phyloP scores from a whole-genome alignment of 2,329 filamentous ascomycete species.

The Sporothrix pallida region DNA sequence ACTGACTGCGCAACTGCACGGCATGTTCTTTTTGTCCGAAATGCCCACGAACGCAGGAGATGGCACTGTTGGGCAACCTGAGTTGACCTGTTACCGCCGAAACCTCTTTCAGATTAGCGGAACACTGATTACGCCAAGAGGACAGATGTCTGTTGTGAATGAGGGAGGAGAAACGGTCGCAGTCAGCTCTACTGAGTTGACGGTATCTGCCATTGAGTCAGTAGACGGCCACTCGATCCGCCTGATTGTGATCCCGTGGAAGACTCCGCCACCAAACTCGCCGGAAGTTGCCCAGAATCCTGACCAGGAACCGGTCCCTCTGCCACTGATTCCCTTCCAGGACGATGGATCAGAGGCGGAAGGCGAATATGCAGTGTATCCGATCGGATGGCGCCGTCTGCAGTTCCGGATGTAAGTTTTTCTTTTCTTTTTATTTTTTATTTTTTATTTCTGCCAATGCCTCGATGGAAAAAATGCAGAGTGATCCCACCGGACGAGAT shows the following conservation, averaged over 20 bases:
- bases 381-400: constrained; percentile 90
- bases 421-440: too few species aligned
- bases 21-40: constrained; percentile 88
- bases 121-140: constrained; percentile 79
- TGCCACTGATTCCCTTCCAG: constrained; percentile 73
- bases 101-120: constrained; percentile 97
- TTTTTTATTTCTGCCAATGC: too few species aligned
- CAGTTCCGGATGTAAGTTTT: constrained; percentile 79
- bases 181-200: constrained; percentile 81
- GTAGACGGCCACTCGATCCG: constrained; percentile 91
- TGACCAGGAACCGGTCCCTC: constrained; percentile 85
- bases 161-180: constrained; percentile 84
- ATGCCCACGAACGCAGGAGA: constrained; percentile 69
- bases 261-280: constrained; percentile 83
- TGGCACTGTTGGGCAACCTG: constrained; percentile 68
- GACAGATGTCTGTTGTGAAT: constrained; percentile 78
- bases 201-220: constrained; percentile 91
- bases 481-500: too few species aligned
- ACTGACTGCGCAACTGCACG: constrained; percentile 75
- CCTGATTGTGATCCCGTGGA: constrained; percentile 97
- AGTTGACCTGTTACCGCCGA: constrained; percentile 92
- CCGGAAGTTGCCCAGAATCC: constrained; percentile 66
- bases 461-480: too few species aligned
- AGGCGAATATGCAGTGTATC: constrained; percentile 86
- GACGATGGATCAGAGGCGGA: constrained; percentile 65